Evolutionary conservation across 768 basidiomycete species (phyloP).

Genomic region (Termitomyces sp.): DNA sequence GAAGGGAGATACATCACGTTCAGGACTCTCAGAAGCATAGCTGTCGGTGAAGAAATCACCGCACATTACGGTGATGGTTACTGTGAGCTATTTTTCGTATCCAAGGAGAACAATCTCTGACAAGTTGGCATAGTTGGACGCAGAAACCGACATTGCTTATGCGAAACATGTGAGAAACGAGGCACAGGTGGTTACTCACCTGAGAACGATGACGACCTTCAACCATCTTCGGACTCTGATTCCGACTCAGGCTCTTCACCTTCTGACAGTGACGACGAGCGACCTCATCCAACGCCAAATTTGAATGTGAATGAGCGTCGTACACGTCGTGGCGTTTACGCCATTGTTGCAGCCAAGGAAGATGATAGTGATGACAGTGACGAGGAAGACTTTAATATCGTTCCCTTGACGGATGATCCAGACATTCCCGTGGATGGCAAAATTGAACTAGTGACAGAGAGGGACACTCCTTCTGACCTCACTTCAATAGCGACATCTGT

Average conservation of each 20-base stretch:
- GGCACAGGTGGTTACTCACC: slow-evolving; percentile 72
- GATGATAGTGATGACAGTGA: slow-evolving; percentile 61
- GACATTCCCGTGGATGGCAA: slow-evolving; percentile 45
- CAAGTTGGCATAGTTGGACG: slow-evolving; percentile 44
- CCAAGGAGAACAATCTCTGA: neutral
- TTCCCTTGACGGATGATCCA: slow-evolving; percentile 39
- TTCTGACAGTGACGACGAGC: slow-evolving; percentile 35
- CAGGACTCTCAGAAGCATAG: slow-evolving; percentile 72
- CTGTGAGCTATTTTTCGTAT: slow-evolving; percentile 48
- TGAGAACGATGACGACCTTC: slow-evolving; percentile 40
- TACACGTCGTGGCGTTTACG: slow-evolving; percentile 79
- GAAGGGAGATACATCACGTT: slow-evolving; percentile 89
- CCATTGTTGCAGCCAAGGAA: slow-evolving; percentile 53
- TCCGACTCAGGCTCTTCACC: slow-evolving; percentile 40
- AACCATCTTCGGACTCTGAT: slow-evolving; percentile 41
- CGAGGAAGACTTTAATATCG: slow-evolving; percentile 43
- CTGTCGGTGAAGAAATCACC: slow-evolving; percentile 80
- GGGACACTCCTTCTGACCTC: slow-evolving; percentile 41
- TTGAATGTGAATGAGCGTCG: slow-evolving; percentile 74
- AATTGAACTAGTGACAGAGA: slow-evolving; percentile 47
- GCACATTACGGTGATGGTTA: slow-evolving; percentile 90
- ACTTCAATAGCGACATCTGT: slow-evolving; percentile 37
- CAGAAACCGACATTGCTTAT: slow-evolving; percentile 72
- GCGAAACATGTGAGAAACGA: slow-evolving; percentile 79
- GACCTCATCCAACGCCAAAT: slow-evolving; percentile 21